phyloP scores from a whole-genome alignment of 441 rosid genomes.

The Euphorbia corollata region DNA sequence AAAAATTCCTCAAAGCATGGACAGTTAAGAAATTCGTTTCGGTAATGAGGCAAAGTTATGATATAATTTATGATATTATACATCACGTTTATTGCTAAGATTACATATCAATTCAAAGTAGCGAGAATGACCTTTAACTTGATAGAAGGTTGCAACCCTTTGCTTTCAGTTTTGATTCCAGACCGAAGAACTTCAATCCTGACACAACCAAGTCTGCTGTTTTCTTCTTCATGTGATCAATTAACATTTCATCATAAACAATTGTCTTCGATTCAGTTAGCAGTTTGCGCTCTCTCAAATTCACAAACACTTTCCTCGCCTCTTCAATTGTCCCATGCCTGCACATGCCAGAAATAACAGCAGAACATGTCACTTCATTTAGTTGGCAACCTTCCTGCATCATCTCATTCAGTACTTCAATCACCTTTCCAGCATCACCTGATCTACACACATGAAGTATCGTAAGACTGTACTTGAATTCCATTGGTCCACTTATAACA shows the following conservation, averaged over 20 bases:
- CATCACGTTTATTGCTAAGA: no score
- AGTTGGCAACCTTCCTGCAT: conserved; percentile 52
- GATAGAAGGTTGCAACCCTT: conserved; percentile 56
- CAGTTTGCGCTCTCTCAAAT: conserved; percentile 42
- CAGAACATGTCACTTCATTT: conserved; percentile 51
- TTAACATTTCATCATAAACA: conserved; percentile 61
- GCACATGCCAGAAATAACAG: conserved; percentile 66
- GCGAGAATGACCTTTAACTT: conserved; percentile 19
- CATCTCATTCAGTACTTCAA: conserved; percentile 71
- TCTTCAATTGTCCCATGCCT: conserved; percentile 71
- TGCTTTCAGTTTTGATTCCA: conserved; percentile 70
- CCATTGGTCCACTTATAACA: conserved; percentile 61
- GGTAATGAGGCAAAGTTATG: no score
- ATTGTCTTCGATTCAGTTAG: conserved; percentile 59
- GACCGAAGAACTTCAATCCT: conserved; percentile 75
- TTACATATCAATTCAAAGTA: no score
- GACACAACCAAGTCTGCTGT: conserved; percentile 69
- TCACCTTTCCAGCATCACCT: conserved; percentile 45
- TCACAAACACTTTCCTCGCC: conserved; percentile 60
- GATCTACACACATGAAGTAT: conserved; percentile 56
- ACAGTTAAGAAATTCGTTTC: no score
- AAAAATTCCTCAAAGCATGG: no score
- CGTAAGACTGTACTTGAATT: conserved; percentile 59
- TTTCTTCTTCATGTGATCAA: conserved; percentile 74
- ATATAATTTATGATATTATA: no score